Evolutionary conservation across 768 basidiomycete genomes (phyloP).

Genomic region (Lactarius hengduanensis): DNA sequence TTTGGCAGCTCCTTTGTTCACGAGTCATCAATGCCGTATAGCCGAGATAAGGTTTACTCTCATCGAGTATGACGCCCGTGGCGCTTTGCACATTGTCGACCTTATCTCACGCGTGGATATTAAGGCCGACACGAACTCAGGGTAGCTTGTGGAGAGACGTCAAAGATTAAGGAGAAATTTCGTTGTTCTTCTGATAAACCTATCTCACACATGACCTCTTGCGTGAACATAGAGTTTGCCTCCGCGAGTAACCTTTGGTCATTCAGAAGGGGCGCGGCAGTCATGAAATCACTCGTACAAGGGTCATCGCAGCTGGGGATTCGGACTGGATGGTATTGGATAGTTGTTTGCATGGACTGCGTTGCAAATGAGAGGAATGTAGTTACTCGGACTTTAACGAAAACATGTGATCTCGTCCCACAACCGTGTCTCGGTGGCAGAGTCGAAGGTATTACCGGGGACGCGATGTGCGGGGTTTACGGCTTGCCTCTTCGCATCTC

Average conservation of each 20-base stretch:
- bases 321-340: neutral
- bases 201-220: neutral
- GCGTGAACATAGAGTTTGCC: neutral
- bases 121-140: neutral
- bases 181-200: neutral
- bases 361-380: neutral
- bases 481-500: slow-evolving; percentile 1
- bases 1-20: neutral
- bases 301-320: neutral
- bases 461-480: neutral
- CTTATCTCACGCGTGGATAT: neutral
- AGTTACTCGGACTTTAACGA: neutral
- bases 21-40: neutral
- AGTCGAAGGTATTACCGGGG: neutral
- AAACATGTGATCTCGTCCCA: neutral
- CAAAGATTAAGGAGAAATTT: neutral
- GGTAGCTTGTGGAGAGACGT: no score
- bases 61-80: neutral
- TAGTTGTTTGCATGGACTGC: neutral
- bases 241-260: neutral
- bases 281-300: neutral
- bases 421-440: neutral
- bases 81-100: neutral
- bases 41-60: neutral
- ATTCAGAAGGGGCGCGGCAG: neutral